Percentiles rank a stretch among this genome's conserved stretches.
These are phyloP conservation scores for Microglena sp. DNA, from an alignment of 139 green algal species.

Conservation along the genomic window DNA sequence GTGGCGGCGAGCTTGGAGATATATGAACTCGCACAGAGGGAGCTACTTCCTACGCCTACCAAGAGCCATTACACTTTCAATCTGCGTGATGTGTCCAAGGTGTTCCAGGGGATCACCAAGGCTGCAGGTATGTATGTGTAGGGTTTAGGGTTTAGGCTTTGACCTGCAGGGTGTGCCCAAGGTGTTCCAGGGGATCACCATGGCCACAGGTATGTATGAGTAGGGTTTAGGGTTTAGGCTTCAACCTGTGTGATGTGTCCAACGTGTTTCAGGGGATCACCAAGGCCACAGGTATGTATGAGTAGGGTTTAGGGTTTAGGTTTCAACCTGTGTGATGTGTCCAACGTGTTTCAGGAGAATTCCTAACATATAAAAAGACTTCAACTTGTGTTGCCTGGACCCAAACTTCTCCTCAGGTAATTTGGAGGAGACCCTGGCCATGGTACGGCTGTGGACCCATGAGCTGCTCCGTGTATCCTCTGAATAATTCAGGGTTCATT, in stretches of 20 bases:
- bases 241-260: conserved; percentile 65
- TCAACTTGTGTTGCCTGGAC: conserved; percentile 69
- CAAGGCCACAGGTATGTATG: conserved; percentile 22
- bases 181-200: conserved; percentile 56
- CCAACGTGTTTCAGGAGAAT: conserved; percentile 62
- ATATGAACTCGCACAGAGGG: conserved; percentile 47
- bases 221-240: no score
- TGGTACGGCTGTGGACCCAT: conserved; percentile 57
- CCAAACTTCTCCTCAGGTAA: no score
- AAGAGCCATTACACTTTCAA: conserved; percentile 78
- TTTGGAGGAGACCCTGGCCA: conserved; percentile 25
- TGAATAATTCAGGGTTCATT: conserved; percentile 51
- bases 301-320: no score
- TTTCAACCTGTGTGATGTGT: conserved; percentile 69
- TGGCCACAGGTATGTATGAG: conserved; percentile 22
- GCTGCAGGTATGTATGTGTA: no score
- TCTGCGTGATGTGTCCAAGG: conserved; percentile 63
- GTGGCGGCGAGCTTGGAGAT: conserved; percentile 53
- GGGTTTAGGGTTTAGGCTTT: no score
- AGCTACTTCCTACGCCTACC: conserved; percentile 57
- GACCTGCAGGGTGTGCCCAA: conserved; percentile 65
- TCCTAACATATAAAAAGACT: conserved; percentile 34
- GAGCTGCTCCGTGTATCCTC: conserved; percentile 39
- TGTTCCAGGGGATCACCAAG: conserved; percentile 54
- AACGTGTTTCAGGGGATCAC: conserved; percentile 63